Evolutionary conservation across 2,329 filamentous ascomycete genomes (phyloP), one percentile per base, ranked within the genome.

Genomic region (Venturia asperata): DNA sequence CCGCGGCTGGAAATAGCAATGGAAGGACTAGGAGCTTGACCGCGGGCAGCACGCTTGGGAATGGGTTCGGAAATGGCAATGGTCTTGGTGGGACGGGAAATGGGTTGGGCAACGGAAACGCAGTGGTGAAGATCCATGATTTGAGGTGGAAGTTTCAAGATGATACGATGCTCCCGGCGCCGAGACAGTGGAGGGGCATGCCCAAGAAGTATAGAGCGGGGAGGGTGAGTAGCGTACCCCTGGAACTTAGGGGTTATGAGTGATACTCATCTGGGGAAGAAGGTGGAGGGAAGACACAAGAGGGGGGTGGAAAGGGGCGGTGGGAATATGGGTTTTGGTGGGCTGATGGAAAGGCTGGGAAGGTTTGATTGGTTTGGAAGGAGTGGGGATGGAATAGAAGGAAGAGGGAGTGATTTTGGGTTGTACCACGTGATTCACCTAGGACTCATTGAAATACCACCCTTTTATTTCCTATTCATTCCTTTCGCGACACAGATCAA

Each of bases 161-260:
- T 60, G 93, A 97, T 71, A 84, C 82, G 43, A 82, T 90, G 70
- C 82, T 97, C 60, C 93, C 94, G 0, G 93, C 92, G 70, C 93
- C 93, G 27, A 83, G 93, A 71, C 86, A 89, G 1, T 97, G 95
- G 72, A 77, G 81, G 1, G 89, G 88, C n/a, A 86, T 85, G 3
- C 78, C 83, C 24, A 92, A 89, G 74, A 86, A 85, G 74, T 99
- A 97, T 76, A 83, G 93, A 68, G 94, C 94, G 43, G 94, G 94
- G 10, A 85, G 93, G 73, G 93, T 92, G 41, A 97, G 92, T 78
- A 97, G 90, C 79, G 92, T 97, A 70, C 94, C 94, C 39, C 79
- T 97, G 70, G 91, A 97, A 79, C 77, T 99, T 73, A 85, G 81
- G 69, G 80, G 82, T 17, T 81, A 88, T 66, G 52, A 58, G 19